phyloP scores from a whole-genome alignment of 169 alveolate genomes.

The Plasmodium inui region DNA sequence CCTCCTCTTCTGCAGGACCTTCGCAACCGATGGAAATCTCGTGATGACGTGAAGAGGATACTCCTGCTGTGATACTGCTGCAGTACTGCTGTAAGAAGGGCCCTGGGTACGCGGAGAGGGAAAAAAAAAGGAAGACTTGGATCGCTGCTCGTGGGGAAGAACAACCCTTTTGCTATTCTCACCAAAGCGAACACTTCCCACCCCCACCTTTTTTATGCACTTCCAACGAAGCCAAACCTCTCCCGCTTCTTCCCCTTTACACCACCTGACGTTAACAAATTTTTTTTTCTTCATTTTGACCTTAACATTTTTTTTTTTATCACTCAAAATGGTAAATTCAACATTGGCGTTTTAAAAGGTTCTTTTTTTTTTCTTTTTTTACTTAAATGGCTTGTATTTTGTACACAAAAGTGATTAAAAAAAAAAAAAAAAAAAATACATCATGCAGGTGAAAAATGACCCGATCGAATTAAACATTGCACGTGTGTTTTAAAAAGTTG shows the following conservation, averaged over 20 bases:
- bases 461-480: neutral
- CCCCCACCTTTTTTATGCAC: too few species aligned
- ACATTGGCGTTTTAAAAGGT: conserved; percentile 6
- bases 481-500: neutral
- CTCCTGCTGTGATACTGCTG: conserved; percentile 32
- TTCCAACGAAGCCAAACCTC: neutral
- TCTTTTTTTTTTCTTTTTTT: conserved; percentile 44
- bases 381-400: neutral
- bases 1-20: conserved; percentile 37
- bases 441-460: neutral
- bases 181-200: neutral
- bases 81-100: neutral
- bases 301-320: neutral
- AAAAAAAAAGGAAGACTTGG: neutral
- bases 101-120: neutral
- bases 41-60: conserved; percentile 43
- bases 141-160: neutral
- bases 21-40: conserved; percentile 64
- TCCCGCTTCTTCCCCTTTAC: neutral
- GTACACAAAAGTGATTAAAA: conserved; percentile 2
- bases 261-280: neutral
- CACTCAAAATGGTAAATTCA: neutral
- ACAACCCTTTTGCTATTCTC: neutral
- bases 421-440: conserved; percentile 25
- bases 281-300: neutral